Evolutionary conservation across 805 yeast species (phyloP).

Genomic region (Pichia ethanolica): DNA sequence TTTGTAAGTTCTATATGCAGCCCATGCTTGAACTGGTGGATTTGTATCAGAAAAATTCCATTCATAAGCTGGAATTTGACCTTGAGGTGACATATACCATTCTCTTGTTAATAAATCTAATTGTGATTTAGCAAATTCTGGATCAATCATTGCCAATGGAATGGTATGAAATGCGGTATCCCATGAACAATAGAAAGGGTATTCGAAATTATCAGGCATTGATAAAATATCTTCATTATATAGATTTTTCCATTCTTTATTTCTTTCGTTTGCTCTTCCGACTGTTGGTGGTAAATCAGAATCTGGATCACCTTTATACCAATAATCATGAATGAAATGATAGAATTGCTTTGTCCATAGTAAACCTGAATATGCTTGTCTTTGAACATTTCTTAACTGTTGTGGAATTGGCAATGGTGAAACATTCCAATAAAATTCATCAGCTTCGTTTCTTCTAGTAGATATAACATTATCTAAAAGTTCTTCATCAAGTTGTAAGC

Average conservation of each 20-base stretch:
- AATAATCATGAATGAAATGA: constrained; percentile 74
- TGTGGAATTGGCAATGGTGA: constrained; percentile 80
- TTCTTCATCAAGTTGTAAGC: constrained; percentile 54
- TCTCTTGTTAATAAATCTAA: constrained; percentile 80
- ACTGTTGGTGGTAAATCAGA: constrained; percentile 70
- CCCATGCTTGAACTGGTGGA: constrained; percentile 98
- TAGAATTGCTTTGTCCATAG: constrained; percentile 92
- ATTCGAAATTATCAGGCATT: constrained; percentile 93
- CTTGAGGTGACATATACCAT: constrained; percentile 97
- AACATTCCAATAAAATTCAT: constrained; percentile 83
- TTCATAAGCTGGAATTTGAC: constrained; percentile 95
- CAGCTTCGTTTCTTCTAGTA: constrained; percentile 79
- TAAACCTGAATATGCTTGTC: constrained; percentile 92
- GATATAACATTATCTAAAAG: constrained; percentile 63
- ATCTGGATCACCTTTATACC: constrained; percentile 81
- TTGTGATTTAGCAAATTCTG: constrained; percentile 84
- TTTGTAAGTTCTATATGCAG: constrained; percentile 80
- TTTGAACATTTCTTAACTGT: constrained; percentile 71
- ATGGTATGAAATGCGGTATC: constrained; percentile 93
- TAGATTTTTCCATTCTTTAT: constrained; percentile 81
- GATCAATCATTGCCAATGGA: constrained; percentile 90
- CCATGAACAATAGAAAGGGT: constrained; percentile 96
- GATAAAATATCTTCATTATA: constrained; percentile 83
- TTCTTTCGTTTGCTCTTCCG: constrained; percentile 80
- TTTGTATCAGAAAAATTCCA: constrained; percentile 96